phyloP scores from a whole-genome alignment of 257 asterid species.

The Solanum okadae region DNA sequence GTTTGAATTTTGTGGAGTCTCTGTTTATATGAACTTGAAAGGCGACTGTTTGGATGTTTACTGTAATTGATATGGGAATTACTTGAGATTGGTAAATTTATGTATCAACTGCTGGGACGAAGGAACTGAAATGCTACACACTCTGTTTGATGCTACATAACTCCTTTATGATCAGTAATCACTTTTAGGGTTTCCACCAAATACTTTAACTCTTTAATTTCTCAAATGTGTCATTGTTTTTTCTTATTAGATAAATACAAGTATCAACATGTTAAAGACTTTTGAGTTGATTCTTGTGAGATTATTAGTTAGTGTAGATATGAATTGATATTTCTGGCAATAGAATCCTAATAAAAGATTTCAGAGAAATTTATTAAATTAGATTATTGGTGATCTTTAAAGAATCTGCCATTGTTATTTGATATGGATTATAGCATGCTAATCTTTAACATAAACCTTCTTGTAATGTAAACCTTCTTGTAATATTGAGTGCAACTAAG shows the following conservation, averaged over 20 bases:
- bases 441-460: background rate
- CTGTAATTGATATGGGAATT: background rate
- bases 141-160: background rate
- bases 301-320: background rate
- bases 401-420: background rate
- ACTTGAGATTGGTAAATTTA: background rate
- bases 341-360: background rate
- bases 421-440: background rate
- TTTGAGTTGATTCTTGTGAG: background rate
- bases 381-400: background rate
- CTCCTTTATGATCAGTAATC: background rate
- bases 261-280: background rate
- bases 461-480: background rate
- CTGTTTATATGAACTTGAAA: background rate
- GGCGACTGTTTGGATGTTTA: background rate
- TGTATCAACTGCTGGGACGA: background rate
- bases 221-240: background rate
- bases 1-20: background rate
- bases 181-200: background rate
- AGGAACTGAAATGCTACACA: background rate
- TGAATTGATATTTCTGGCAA: background rate
- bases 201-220: background rate
- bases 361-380: background rate
- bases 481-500: background rate
- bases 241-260: background rate